Conservation (phyloP, 2,329 filamentous ascomycete species). For the Claviceps arundinis region DNA sequence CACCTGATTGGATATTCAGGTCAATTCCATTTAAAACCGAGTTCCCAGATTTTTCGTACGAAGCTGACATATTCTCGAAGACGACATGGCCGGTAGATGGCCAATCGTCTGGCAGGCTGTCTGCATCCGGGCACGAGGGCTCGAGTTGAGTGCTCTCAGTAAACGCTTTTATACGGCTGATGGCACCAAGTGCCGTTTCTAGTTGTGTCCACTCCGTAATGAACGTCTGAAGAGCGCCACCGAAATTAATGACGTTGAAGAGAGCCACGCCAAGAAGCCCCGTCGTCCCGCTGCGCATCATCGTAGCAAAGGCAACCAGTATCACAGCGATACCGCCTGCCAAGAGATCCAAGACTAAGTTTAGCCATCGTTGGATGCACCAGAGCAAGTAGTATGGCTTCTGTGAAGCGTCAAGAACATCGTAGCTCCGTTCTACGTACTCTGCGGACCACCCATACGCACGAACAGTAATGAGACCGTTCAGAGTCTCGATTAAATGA, state of each 20-base stretch:
- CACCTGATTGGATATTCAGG: slow-evolving; percentile 18
- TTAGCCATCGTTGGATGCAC: slow-evolving; percentile 36
- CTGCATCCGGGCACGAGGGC: slow-evolving; percentile 9
- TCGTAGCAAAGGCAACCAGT: slow-evolving; percentile 29
- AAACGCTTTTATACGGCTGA: slow-evolving; percentile 16
- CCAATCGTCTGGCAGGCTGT: slow-evolving; percentile 11
- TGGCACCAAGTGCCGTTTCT: slow-evolving; percentile 16
- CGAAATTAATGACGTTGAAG: slow-evolving; percentile 17
- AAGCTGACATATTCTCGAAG: slow-evolving; percentile 16
- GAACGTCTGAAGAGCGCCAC: slow-evolving; percentile 16
- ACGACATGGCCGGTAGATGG: slow-evolving; percentile 13
- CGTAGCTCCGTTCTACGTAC: slow-evolving; percentile 10
- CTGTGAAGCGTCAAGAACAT: slow-evolving; percentile 21
- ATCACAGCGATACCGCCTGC: slow-evolving; percentile 32
- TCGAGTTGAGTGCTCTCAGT: slow-evolving; percentile 12
- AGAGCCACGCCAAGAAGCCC: slow-evolving; percentile 16
- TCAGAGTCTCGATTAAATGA: slow-evolving; percentile 26
- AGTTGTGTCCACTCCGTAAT: slow-evolving; percentile 20
- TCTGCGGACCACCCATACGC: slow-evolving; percentile 19
- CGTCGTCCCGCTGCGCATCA: slow-evolving; percentile 16
- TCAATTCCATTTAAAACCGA: slow-evolving; percentile 16
- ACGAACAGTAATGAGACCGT: slow-evolving; percentile 17
- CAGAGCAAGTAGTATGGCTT: slow-evolving; percentile 27
- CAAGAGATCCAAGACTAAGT: slow-evolving; percentile 31
- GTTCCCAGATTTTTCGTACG: slow-evolving; percentile 13